Evolutionary conservation across 169 alveolate genomes (phyloP).

Genomic region (Eimeria sp.): DNA sequence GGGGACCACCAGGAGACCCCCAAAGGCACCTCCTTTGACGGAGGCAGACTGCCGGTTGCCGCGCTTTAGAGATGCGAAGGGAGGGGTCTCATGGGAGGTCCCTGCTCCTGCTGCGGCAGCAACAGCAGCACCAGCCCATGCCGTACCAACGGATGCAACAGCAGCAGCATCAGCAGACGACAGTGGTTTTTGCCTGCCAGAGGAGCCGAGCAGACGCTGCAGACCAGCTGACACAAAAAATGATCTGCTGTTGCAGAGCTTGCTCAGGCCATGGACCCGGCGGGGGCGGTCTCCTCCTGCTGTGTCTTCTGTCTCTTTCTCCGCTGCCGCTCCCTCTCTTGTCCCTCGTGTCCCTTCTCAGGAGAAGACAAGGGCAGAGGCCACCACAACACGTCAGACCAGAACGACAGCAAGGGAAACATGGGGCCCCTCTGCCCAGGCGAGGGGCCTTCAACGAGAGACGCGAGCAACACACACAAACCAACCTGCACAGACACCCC

Average conservation of each 20-base stretch:
- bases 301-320: not conserved
- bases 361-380: not conserved
- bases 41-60: slow-evolving; percentile 28
- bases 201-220: slow-evolving; percentile 29
- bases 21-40: not conserved
- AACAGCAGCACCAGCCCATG: not conserved
- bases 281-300: slow-evolving; percentile 4
- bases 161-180: not conserved
- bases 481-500: too few relatives aligned
- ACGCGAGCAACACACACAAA: not conserved
- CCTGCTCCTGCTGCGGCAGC: not conserved
- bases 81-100: slow-evolving; percentile 65
- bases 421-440: not conserved
- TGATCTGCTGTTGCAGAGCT: slow-evolving; percentile 32
- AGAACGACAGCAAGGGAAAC: not conserved
- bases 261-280: slow-evolving; percentile 59
- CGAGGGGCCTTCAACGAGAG: not conserved
- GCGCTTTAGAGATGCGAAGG: slow-evolving; percentile 16
- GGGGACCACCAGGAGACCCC: not conserved
- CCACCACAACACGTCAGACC: not conserved
- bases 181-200: slow-evolving; percentile 40
- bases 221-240: slow-evolving; percentile 22
- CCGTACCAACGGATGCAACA: not conserved
- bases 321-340: not conserved
- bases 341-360: not conserved